These are phyloP conservation scores for Amylocarpus encephaloides DNA, from an alignment of 2,329 filamentous ascomycete genomes.

Conservation along the genomic window DNA sequence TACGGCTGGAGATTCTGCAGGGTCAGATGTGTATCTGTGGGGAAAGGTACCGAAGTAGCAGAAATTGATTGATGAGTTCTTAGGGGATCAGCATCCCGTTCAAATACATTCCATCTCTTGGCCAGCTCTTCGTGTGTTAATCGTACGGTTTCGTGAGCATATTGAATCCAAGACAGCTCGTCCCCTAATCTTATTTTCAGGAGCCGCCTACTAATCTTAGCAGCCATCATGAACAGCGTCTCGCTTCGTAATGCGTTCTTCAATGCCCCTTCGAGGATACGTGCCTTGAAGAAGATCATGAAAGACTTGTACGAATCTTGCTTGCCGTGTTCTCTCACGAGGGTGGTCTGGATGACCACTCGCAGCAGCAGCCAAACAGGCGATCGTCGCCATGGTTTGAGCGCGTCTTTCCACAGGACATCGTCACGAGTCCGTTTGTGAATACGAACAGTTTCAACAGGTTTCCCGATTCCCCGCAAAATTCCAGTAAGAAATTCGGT, in stretches of 20 bases:
- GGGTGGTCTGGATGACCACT: conserved; percentile 45
- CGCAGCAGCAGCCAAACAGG: conserved; percentile 58
- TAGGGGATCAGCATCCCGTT: conserved; percentile 3
- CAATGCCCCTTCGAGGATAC: conserved; percentile 7
- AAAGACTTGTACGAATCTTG: conserved; percentile 52
- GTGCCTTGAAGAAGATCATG: conserved; percentile 13
- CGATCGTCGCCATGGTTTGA: conserved; percentile 54
- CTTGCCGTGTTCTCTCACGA: conserved; percentile 33
- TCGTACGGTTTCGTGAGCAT: conserved; percentile 1
- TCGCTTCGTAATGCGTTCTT: conserved; percentile 22
- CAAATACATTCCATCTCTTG: conserved; percentile 1
- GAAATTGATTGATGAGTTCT: conserved; percentile 1
- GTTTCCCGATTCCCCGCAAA: conserved; percentile 46
- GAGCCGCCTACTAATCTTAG: conserved; percentile 40
- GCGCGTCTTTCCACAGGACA: conserved; percentile 42
- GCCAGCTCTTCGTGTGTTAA: neutral
- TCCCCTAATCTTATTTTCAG: conserved; percentile 33
- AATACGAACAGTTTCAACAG: conserved; percentile 34
- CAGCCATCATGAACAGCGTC: conserved; percentile 35
- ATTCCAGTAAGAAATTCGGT: conserved; percentile 54
- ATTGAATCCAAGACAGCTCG: conserved; percentile 3
- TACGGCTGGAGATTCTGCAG: neutral
- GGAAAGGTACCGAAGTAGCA: conserved; percentile 1
- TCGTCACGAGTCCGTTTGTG: conserved; percentile 58
- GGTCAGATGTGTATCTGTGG: conserved; percentile 3